Base-by-base conservation (phyloP, 2,329 filamentous ascomycete species). In the Ophiosphaerella herpotricha region DNA sequence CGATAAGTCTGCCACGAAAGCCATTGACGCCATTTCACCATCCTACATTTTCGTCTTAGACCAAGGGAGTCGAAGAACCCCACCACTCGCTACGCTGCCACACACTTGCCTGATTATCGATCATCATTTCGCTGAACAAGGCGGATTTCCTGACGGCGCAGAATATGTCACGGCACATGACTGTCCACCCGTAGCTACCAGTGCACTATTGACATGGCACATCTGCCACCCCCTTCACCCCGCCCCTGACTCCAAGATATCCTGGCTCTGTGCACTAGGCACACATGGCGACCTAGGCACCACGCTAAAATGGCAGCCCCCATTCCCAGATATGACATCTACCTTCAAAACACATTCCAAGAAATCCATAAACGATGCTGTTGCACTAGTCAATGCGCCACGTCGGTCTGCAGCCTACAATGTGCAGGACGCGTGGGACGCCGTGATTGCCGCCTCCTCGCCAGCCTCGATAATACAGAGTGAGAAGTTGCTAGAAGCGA, bases 211-310 rank as follows among this genome's bases (percentile, higher is more conserved):
- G 13, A 86, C 84, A 0, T 88, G 87, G 60, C 75, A 82, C 41
- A 81, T 89, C 26, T 89, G 86, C 59, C 75, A 75, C 18, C 72
- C 78, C 0, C 74, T 89, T 0, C 78, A 87, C 57, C 72, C 77
- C 1, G 72, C 76, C 2, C 78, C 88, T 0, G 60, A 66, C 4
- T 68, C 73, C 5, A 85, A 83, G 57, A 60, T 66, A 7, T 81
- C 79, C 34, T 88, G 85, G 81, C 75, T 88, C 0, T 85, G 84
- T 46, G 78, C 79, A 2, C 78, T 88, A 55, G 86, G 86, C 7
- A 88, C 85, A 0, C 83, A 87, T 54, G 85, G 85, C 2, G 86
- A 89, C 55, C 75, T 89, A 0, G 85, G 85, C 12, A 86, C 81
- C 34, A 79, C 79, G 0, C 55, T 88, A 13, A 88, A 87, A 64